Evolutionary conservation across 2,329 filamentous ascomycete species (phyloP), one percentile per base, ranked within the genome.

Genomic region (Exophiala calicioides): DNA sequence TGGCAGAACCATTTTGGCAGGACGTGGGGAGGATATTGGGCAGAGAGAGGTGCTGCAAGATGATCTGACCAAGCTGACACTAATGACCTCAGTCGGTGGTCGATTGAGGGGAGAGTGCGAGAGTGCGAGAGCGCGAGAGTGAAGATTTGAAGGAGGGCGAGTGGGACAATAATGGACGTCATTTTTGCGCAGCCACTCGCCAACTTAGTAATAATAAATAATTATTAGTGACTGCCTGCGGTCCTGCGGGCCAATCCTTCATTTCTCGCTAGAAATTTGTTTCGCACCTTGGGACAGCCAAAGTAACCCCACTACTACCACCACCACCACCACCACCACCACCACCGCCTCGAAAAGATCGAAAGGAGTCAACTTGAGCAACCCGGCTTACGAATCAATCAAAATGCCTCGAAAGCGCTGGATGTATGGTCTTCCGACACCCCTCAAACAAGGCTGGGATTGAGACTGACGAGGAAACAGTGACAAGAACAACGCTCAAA

Each of bases 401-500:
- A 57, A 39, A 24, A 59, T 59, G 57, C 78, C 76, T 58, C 81
- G 80, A 60, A 82, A 81, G 69, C 83, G 84, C 74, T 88, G 86
- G 80, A 88, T 87, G 82, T 85, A 72, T 58, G 50, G 69, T n/a
- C n/a, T n/a, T n/a, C n/a, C n/a, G n/a, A n/a, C n/a, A n/a, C n/a
- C n/a, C n/a, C n/a, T 42, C 41, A 46, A 13, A 18, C 38, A 45
- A 35, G 13, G 37, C 32, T 36, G 47, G 37, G 10, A 21, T 34
- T 10, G 56, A 57, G 47, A 59, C 61, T 67, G 44, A 67, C 60
- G 54, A 50, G 41, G 49, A 49, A 19, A 70, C 64, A 84, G 81
- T 59, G 80, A 96, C 76, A 96, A 95, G 75, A 95, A 95, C 71
- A 86, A 80, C 51, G 90, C 93, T 60, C 86, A 88, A 67, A 93